Conservation (phyloP, 2,329 filamentous ascomycete genomes). For the Ophiostoma fasciatum region DNA sequence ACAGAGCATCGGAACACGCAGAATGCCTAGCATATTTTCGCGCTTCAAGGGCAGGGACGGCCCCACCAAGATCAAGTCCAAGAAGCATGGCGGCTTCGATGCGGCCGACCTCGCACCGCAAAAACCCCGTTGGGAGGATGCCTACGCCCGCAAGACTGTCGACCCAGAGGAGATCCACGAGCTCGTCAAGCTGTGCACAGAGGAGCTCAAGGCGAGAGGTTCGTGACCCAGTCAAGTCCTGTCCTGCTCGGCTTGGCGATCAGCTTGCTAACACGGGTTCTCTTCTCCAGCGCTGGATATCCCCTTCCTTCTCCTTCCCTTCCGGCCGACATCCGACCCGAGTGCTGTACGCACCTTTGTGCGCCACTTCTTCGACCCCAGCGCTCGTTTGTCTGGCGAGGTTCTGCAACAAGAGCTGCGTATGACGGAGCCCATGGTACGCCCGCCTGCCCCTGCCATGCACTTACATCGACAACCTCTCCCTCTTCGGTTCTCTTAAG, state of each 20-base stretch:
- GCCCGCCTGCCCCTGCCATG: too few species aligned
- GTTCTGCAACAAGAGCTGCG: conserved; percentile 70
- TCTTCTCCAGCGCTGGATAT: conserved; percentile 56
- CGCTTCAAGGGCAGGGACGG: conserved; percentile 64
- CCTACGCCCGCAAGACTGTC: conserved; percentile 69
- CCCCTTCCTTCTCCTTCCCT: conserved; percentile 86
- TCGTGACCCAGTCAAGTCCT: too few species aligned
- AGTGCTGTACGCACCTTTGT: conserved; percentile 86
- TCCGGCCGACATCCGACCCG: conserved; percentile 83
- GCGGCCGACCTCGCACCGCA: too few species aligned
- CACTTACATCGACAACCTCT: too few species aligned
- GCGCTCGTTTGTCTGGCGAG: conserved; percentile 51
- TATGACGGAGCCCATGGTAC: conserved; percentile 85
- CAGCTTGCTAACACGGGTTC: too few species aligned
- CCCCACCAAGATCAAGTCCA: conserved; percentile 39
- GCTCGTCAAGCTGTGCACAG: conserved; percentile 68
- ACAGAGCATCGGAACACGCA: conserved; percentile 11
- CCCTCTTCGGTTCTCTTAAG: too few species aligned
- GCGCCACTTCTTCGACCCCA: conserved; percentile 73
- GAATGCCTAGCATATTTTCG: conserved; percentile 45
- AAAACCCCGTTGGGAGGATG: conserved; percentile 79
- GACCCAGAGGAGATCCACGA: conserved; percentile 86
- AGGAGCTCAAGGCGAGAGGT: conserved; percentile 92
- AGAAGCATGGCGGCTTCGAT: conserved; percentile 53
- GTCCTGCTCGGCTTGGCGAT: too few species aligned